Percentiles rank a stretch among this genome's conserved stretches.
These are phyloP conservation scores for Hortiboletus flavorubellus DNA, from an alignment of 768 basidiomycete genomes.

Conservation along the genomic window DNA sequence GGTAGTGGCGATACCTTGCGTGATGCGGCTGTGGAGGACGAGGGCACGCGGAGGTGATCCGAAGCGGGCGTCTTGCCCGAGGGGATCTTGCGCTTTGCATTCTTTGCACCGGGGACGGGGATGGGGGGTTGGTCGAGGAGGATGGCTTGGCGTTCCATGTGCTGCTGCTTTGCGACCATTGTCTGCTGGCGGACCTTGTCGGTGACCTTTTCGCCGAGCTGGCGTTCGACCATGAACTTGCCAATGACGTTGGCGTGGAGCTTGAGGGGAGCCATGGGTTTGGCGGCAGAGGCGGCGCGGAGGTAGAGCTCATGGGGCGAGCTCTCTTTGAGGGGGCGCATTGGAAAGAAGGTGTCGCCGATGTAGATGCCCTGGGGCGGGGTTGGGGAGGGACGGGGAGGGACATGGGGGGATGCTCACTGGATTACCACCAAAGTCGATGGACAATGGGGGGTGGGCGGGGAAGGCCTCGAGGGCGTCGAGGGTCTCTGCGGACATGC, in stretches of 20 bases:
- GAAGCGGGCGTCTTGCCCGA: conserved; percentile 28
- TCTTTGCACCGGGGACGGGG: conserved; percentile 34
- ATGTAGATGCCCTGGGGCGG: conserved; percentile 58
- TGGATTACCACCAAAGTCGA: conserved; percentile 60
- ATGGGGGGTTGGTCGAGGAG: conserved; percentile 38
- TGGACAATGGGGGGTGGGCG: conserved; percentile 46
- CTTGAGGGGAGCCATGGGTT: conserved; percentile 64
- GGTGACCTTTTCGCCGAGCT: conserved; percentile 45
- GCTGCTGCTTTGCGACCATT: conserved; percentile 47
- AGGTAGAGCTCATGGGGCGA: conserved; percentile 71
- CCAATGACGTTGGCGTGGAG: conserved; percentile 73
- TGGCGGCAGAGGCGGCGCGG: conserved; percentile 53
- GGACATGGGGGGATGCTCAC: conserved; percentile 38
- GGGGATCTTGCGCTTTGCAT: conserved; percentile 39
- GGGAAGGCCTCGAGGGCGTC: conserved; percentile 57
- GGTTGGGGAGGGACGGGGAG: not conserved
- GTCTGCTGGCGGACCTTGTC: conserved; percentile 45
- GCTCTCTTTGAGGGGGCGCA: conserved; percentile 52
- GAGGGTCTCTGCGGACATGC: conserved; percentile 69
- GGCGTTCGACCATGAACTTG: conserved; percentile 63
- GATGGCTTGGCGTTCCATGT: conserved; percentile 45
- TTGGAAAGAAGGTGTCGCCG: conserved; percentile 60
- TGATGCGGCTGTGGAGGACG: conserved; percentile 27
- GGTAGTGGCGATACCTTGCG: conserved; percentile 32
- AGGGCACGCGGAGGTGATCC: conserved; percentile 29